Base-by-base conservation (phyloP, 2,329 filamentous ascomycete genomes). In the Xylariaceae sp. region DNA sequence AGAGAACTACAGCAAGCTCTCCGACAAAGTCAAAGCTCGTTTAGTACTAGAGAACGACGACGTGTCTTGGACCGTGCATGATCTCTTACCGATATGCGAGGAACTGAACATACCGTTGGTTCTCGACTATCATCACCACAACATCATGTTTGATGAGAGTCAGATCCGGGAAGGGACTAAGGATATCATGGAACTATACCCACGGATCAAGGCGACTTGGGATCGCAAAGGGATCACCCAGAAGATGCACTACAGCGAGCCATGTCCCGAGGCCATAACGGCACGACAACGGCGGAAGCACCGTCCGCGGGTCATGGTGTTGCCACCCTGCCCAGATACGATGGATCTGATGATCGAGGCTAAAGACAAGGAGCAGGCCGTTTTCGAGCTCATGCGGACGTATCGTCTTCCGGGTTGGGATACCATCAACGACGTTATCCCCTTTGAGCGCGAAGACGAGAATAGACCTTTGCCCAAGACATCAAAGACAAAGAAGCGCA, bases 311-410 rank as follows among this genome's bases (percentile, higher is more conserved):
- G 91, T 96, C 1, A 81, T 81, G 64, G 89, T 86, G 0, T 74
- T 97, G 0, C 93, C 93, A 0, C 92, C 93, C 0, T 97, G 93
- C 68, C 80, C 86, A 3, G 77, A 84, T 0, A 86, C 88, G 37
- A 94, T 95, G 88, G 93, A 97, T 70, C 79, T 97, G n/a, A 97
- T 97, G 93, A 97, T 97, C 61, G 93, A 97, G 76, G 93, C 93
- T 52, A 97, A 97, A 73, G 93, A 97, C 71, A 97, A 97, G 74
- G 93, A 97, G 72, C 93, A 97, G 73, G 92, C 93, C 0, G 91
- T 97, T 0, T 96, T 97, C 68, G 91, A 96, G 64, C 80, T 97
- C 15, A 97, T 97, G 92, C 83, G 88, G 18, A 92, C 81, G 0
- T 96, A 92, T 73, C 92, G 88, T 67, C 79, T 97, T 0, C 90